Conservation (phyloP, 2,329 filamentous ascomycete genomes). For the Beauveria varroae region DNA sequence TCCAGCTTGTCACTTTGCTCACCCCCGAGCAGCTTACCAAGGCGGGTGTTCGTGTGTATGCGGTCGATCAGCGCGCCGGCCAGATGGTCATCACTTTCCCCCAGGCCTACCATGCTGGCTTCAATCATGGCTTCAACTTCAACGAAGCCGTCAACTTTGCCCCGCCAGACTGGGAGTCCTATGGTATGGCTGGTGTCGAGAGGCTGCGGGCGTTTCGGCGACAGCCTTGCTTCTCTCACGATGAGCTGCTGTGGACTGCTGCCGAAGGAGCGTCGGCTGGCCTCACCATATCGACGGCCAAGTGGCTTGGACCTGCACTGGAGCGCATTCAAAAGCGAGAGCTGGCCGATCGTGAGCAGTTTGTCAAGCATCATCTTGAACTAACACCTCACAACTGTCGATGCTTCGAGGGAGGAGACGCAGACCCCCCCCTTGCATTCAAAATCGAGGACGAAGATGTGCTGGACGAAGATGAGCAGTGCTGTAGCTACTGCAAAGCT, state of each 20-base stretch:
- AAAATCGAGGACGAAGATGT: slow-evolving; percentile 66
- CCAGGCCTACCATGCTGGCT: slow-evolving; percentile 93
- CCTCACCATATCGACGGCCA: slow-evolving; percentile 77
- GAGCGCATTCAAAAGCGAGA: slow-evolving; percentile 72
- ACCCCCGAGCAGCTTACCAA: slow-evolving; percentile 90
- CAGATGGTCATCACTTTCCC: slow-evolving; percentile 97
- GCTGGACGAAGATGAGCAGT: slow-evolving; percentile 87
- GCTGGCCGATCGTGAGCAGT: slow-evolving; percentile 56
- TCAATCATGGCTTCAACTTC: slow-evolving; percentile 98
- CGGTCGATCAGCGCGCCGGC: slow-evolving; percentile 89
- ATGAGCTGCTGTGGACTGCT: slow-evolving; percentile 87
- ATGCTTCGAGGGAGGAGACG: slow-evolving; percentile 33
- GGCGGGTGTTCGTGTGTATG: slow-evolving; percentile 87
- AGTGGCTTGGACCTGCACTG: slow-evolving; percentile 87
- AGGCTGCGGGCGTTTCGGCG: slow-evolving; percentile 79
- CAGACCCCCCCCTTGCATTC: slow-evolving; percentile 52
- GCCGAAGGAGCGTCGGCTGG: slow-evolving; percentile 65
- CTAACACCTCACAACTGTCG: slow-evolving; percentile 45
- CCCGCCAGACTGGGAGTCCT: slow-evolving; percentile 90
- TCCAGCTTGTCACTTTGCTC: slow-evolving; percentile 92
- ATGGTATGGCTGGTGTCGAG: slow-evolving; percentile 77
- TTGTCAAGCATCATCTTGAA: slow-evolving; percentile 58
- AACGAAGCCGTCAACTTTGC: slow-evolving; percentile 99
- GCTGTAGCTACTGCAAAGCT: slow-evolving; percentile 86
- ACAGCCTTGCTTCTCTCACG: slow-evolving; percentile 95